Conservation (phyloP, 306 rosid species). For the Luffa aegyptiaca region DNA sequence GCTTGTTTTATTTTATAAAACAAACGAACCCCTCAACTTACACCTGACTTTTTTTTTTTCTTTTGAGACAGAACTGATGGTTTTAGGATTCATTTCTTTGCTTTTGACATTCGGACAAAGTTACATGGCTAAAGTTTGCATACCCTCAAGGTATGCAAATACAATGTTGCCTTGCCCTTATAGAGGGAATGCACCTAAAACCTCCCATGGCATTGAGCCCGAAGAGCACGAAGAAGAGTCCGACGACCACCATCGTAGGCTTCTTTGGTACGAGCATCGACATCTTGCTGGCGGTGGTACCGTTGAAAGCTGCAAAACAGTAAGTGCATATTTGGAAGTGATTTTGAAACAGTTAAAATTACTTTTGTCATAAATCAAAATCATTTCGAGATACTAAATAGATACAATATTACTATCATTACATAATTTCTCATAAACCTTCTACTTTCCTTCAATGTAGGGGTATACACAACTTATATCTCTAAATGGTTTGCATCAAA, state of each 20-base stretch:
- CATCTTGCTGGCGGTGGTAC: constrained; percentile 20
- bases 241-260: constrained; percentile 43
- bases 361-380: too few relatives aligned
- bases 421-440: background rate
- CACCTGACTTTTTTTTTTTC: background rate
- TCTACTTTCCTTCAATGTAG: constrained; percentile 22
- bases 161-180: constrained; percentile 76
- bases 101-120: constrained; percentile 77
- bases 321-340: constrained; percentile 7
- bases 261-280: constrained; percentile 60
- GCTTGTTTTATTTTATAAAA: too few relatives aligned
- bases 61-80: constrained; percentile 74
- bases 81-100: constrained; percentile 87
- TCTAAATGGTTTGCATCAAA: constrained; percentile 62
- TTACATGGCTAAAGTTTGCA: constrained; percentile 48
- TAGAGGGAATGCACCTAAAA: background rate
- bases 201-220: background rate
- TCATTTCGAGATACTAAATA: too few relatives aligned
- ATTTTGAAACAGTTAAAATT: too few relatives aligned
- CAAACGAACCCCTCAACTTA: too few relatives aligned
- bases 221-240: background rate
- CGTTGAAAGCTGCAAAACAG: constrained; percentile 22
- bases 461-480: constrained; percentile 68
- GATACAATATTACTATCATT: too few relatives aligned
- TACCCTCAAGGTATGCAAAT: constrained; percentile 27